Base-by-base conservation (phyloP, 2,329 filamentous ascomycete genomes). In the Sarocladiaceae sp. region DNA sequence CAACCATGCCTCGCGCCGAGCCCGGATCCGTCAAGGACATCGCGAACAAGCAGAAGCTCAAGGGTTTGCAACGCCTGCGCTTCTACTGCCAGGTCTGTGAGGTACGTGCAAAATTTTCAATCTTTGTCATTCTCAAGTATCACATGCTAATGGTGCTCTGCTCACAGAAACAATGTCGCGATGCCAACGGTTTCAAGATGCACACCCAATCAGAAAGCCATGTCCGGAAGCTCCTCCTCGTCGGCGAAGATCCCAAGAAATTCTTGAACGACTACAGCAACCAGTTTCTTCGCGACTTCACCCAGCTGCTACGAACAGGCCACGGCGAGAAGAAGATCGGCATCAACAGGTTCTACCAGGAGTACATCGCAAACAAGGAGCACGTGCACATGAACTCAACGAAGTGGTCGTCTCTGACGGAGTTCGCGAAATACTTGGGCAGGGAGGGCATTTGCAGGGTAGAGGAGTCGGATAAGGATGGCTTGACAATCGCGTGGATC, bases 341-440 rank as follows among this genome's bases (percentile, higher is more conserved):
- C 26, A 79, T 90, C 43, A 98, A 98, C 58, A 82, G 87, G 49
- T 97, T 97, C 62, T 98, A 98, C 65, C 88, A 97, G 61, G 83
- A 90, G 27, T 93, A 95, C 56, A 96, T 97, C 53, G 75, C 80
- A 13, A 84, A 91, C 53, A 89, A 90, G 62, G 76, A 88, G 56
- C 91, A 97, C 60, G 71, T 93, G 7, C 93, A 97, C 60, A 89
- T 97, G 85, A 96, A 96, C 63, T 74, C 88, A 6, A 97, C 93
- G 0, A 83, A 84, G 56, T 97, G 89, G 89, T 78, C 83, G 3
- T 87, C 80, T 44, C 67, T 98, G 54, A 91, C 89, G 3, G 89
- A 97, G 55, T 95, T 95, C 59, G 88, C 86, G 12, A 95, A 95
- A 58, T 70, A 87, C 56, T 68, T 98, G 1, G 90, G 91, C 0